phyloP scores from a whole-genome alignment of 2,329 filamentous ascomycete genomes.

The Trichophyton simii region DNA sequence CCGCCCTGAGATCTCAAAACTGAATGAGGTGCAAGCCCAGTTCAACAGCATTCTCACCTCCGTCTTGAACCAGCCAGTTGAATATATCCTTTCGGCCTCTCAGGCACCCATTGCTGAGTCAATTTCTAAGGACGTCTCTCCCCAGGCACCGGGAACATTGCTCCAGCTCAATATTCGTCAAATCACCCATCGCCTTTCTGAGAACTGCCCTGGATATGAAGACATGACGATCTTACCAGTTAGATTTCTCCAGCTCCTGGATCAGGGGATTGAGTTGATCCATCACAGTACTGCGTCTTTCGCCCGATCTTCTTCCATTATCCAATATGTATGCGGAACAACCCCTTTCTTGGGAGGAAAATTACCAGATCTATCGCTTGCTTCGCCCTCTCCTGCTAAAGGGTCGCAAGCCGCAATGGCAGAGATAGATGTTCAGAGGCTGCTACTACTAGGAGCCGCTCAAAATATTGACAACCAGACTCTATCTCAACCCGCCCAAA shows the following conservation, averaged over 20 bases:
- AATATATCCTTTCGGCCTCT: conserved; percentile 18
- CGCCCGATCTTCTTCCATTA: conserved; percentile 13
- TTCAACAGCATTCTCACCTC: conserved; percentile 63
- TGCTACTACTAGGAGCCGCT: conserved; percentile 25
- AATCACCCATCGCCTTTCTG: conserved; percentile 56
- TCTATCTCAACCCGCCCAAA: conserved; percentile 32
- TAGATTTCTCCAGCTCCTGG: conserved; percentile 66
- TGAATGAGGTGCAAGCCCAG: conserved; percentile 65
- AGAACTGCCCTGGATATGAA: conserved; percentile 65
- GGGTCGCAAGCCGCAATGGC: conserved; percentile 7
- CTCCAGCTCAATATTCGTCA: conserved; percentile 49
- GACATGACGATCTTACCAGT: conserved; percentile 70
- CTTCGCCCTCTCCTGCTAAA: not conserved
- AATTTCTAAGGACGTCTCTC: not conserved
- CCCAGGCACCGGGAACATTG: conserved; percentile 21
- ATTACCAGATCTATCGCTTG: not conserved
- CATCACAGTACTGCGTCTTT: conserved; percentile 19
- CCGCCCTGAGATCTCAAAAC: conserved; percentile 55
- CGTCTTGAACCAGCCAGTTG: conserved; percentile 37
- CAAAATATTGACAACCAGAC: conserved; percentile 23
- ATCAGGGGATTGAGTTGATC: conserved; percentile 58
- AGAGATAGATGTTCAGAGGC: conserved; percentile 27
- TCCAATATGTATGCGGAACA: conserved; percentile 22
- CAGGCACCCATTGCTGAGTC: conserved; percentile 12
- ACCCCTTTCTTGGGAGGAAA: conserved; percentile 31